Evolutionary conservation across 495 filamentous ascomycete genomes (phyloP), one percentile per base, ranked within the genome.

Genomic region (Achaetomiella virescens): DNA sequence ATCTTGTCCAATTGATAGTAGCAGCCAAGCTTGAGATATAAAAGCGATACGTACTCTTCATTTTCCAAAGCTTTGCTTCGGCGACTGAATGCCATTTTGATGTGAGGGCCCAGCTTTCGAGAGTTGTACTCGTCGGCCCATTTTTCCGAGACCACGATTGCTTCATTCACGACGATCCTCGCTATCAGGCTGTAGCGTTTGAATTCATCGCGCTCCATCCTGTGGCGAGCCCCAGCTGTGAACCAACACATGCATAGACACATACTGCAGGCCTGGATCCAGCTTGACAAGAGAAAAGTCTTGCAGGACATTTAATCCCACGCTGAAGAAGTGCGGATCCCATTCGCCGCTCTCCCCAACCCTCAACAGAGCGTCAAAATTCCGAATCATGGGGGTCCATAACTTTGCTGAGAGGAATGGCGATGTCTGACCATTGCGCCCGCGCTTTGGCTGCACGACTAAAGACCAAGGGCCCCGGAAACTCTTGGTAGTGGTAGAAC

Each of bases 171-270:
- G 0, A 60, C 3, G 20, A 47, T 24, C 24, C 15, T 48, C 12
- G 61, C 47, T 2, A 52, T 17, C 21, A 48, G 48, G 3, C 20
- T 11, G 11, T 42, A 38, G n/a, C n/a, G n/a, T 11, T 27, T 25
- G 24, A 20, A 18, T 2, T 7, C 12, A 2, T 43, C 33, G 24
- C 41, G 15, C 0, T 50, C 48, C 49, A 65, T 52, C 14, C 61
- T 46, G 2, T 54, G 18, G 11, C 37, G 21, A 5, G 6, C 52
- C 61, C 63, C 63, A 66, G 4, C 25, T 22, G n/a, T 61, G 61
- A 8, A 63, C 52, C 33, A 66, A 51, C 18, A 57, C 49, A 27
- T 66, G 63, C 61, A 64, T 66, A 8, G 55, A 59, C 14, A 55
- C 21, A 3, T 27, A 22, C 9, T 5, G 6, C 11, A 2, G 1